Percentiles rank a stretch among this genome's conserved stretches.
These are phyloP conservation scores for Agaricus subrufescens DNA, from an alignment of 768 basidiomycete species.

Conservation along the genomic window DNA sequence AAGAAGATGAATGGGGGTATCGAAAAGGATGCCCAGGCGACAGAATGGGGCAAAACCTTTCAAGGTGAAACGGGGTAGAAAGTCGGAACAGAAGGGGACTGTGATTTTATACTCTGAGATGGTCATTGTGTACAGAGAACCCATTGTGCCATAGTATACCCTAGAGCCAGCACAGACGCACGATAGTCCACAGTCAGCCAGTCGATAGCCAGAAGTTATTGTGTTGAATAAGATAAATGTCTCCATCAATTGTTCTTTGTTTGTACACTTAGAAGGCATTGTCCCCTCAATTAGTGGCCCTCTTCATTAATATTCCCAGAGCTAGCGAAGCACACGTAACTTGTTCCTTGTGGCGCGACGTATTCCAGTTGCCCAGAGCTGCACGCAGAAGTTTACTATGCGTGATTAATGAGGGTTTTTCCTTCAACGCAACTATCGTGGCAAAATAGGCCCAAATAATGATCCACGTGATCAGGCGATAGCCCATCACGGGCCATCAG, in stretches of 20 bases:
- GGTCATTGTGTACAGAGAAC: not conserved
- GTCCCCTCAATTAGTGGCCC: not conserved
- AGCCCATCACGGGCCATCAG: too few relatives aligned
- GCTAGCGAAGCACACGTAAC: not conserved
- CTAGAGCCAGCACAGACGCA: not conserved
- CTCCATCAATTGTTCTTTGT: not conserved
- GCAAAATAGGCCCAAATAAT: too few relatives aligned
- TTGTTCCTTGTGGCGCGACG: too few relatives aligned
- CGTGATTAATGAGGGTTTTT: too few relatives aligned
- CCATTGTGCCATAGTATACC: not conserved
- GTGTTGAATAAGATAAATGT: too few relatives aligned
- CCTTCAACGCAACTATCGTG: too few relatives aligned
- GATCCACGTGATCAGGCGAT: not conserved
- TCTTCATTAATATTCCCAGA: not conserved
- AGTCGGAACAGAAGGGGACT: not conserved
- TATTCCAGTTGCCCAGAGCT: too few relatives aligned
- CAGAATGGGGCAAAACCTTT: constrained; percentile 6
- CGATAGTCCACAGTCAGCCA: not conserved
- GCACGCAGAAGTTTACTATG: too few relatives aligned
- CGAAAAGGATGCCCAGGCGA: constrained; percentile 19
- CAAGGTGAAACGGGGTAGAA: constrained; percentile 1
- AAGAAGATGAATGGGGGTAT: constrained; percentile 15
- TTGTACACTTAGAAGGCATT: not conserved
- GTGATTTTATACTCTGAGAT: not conserved
- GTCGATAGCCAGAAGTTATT: not conserved